Base-by-base conservation (phyloP, 352 stramenopile species). In the Phytophthora rubi region DNA sequence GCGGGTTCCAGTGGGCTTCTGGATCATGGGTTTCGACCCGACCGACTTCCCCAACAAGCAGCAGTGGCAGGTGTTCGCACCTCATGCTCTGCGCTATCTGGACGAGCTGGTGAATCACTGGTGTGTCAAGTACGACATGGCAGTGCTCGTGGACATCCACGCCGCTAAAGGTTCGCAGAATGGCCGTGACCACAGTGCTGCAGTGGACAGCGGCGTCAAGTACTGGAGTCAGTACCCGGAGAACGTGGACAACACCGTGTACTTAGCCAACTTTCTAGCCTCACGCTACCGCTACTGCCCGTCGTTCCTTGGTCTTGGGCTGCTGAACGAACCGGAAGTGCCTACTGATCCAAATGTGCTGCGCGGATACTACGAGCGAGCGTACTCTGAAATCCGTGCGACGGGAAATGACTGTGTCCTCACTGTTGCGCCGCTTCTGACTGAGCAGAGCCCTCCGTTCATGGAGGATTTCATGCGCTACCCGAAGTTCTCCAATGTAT, bases 101-200 rank as follows among this genome's bases (percentile, higher is more conserved):
- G 82, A 90, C 58, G 57, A 70, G 13, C 65, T 90, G 44, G 77
- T 90, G 26, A 76, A 71, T 28, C 21, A 79, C 32, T 90, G 82
- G 82, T 85, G 78, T 21, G 62, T 74, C 1, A 76, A 72, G 53
- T 62, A 84, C 62, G 76, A 81, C 15, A 67, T 97, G 5, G 59
- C 90, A 23, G 84, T 97, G 9, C 83, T 91, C 53, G 65, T 90
- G n/a, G 87, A 93, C 65, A 81, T 97, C 30, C 88, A 95, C 68
- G 89, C 82, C 0, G 85, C 86, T 44, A 92, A 94, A 71, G 88
- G 88, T 2, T 94, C 85, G 6, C 88, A 96, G 71, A 94, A 94
- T 53, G 88, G 88, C 28, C 76, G 75, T 6, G 86, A 96, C 58
- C 88, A 96, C 59, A 93, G 82, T 30, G 85, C 85, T 12, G 81